Evolutionary conservation across 768 basidiomycete species (phyloP), one percentile per base, ranked within the genome.

Genomic region (Leccinum barrowsii): DNA sequence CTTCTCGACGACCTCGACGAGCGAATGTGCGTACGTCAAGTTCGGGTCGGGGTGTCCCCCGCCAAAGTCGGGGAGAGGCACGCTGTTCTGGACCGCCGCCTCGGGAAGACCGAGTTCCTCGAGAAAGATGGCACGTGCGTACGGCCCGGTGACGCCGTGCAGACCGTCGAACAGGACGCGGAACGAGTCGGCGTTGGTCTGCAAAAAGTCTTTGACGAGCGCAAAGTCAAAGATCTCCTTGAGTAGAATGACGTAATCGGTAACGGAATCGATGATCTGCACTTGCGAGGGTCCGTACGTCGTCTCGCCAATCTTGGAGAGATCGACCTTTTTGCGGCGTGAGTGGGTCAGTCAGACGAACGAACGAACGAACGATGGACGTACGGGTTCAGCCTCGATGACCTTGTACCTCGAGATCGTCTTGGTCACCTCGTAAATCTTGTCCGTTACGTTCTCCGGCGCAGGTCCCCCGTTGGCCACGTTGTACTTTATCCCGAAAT

Each of bases 401-500:
- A 89, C 73, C 76, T 92, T 94, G 84, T 98, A 99, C 54, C 75
- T 83, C 60, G 79, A 74, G 71, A 98, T 92, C 13, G 83, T 83
- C 82, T 92, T 96, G 55, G 93, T 94, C 75, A 85, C 87, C 70
- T 92, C 93, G 72, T 82, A 96, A 63, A 99, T 98, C 77, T 86
- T 88, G 77, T 99, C 82, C n/a, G 97, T 99, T 58, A 99, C 87
- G 68, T 80, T 85, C 77, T 99, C 97, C 0, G 97, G 94, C 21
- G 97, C 97, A 19, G 97, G 96, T 3, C 97, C 97, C 60, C 97
- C 97, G 66, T 99, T 99, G 40, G 89, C 87, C 50, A 94, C 90
- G 75, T 99, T 99, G 80, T 97, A 99, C 77, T 99, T 98, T 84
- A 99, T 98, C 50, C 97, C 97, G 73, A 98, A 99, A 75, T 99